These are phyloP conservation scores for Pleurotus djamor DNA, from an alignment of 768 basidiomycete species.

Conservation along the genomic window DNA sequence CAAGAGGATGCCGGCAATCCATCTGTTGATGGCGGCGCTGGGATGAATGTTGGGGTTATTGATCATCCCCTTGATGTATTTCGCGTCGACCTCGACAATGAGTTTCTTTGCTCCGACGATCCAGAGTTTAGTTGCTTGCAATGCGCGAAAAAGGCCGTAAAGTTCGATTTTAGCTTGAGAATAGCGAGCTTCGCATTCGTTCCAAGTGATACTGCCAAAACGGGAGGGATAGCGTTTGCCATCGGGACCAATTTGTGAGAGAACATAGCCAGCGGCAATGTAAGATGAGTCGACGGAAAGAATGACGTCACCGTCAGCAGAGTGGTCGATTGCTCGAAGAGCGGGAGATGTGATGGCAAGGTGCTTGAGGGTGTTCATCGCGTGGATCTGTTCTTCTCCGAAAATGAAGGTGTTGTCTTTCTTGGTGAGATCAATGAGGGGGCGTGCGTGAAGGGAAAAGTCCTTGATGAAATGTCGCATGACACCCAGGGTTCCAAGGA, in stretches of 20 bases:
- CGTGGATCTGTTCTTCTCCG: conserved; percentile 12
- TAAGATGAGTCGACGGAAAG: conserved; percentile 25
- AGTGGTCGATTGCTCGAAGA: conserved; percentile 24
- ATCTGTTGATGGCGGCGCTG: conserved; percentile 14
- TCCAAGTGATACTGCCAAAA: conserved; percentile 22
- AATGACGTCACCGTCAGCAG: conserved; percentile 15
- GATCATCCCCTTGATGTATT: conserved; percentile 30
- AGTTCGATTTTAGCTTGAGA: conserved; percentile 36
- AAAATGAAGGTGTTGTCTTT: conserved; percentile 19
- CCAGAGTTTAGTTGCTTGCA: conserved; percentile 15
- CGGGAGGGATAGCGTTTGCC: conserved; percentile 10
- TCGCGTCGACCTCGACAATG: conserved; percentile 25
- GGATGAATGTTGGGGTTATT: conserved; percentile 27
- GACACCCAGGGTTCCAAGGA: conserved; percentile 14
- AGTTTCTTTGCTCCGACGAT: conserved; percentile 22
- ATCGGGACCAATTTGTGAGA: conserved; percentile 6
- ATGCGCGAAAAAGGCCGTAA: conserved; percentile 28
- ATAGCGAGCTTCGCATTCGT: conserved; percentile 7
- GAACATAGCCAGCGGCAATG: conserved; percentile 6
- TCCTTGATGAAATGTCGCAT: conserved; percentile 17
- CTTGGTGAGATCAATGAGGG: conserved; percentile 11
- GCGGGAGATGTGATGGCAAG: conserved; percentile 14
- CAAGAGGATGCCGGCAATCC: background rate
- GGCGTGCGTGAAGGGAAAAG: conserved; percentile 9
- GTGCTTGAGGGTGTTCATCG: conserved; percentile 14